Evolutionary conservation across 345 rosid species (phyloP).

Genomic region (Euphorbia pulcherrima): DNA sequence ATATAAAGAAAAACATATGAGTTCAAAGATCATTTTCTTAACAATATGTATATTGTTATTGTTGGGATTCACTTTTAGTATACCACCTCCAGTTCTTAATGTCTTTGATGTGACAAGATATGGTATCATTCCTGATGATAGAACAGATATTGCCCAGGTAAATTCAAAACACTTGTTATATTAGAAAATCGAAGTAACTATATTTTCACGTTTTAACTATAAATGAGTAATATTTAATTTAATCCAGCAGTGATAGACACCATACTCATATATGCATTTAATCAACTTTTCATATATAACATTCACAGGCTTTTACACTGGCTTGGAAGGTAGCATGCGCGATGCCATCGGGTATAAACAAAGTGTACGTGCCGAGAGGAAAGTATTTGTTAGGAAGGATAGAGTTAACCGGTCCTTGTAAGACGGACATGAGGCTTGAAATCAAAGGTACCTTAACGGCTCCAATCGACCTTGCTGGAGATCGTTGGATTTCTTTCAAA

Average conservation of each 20-base stretch:
- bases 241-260: neutral
- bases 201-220: no score
- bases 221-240: no score
- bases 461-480: neutral
- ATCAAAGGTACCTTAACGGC: neutral
- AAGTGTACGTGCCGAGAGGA: neutral
- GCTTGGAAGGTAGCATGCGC: neutral
- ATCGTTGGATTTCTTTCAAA: slow-evolving; percentile 6
- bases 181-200: no score
- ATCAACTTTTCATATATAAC: no score
- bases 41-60: neutral
- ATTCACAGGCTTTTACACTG: neutral
- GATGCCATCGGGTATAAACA: neutral
- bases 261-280: no score
- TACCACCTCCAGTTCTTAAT: neutral
- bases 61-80: neutral
- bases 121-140: neutral
- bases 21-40: neutral
- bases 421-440: neutral
- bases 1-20: neutral
- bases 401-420: neutral
- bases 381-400: neutral
- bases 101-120: neutral
- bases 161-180: neutral
- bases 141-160: neutral